Percentiles rank a stretch among this genome's conserved stretches.
Evolutionary conservation across 169 alveolate genomes (phyloP).

Genomic region (Babesia sp.): DNA sequence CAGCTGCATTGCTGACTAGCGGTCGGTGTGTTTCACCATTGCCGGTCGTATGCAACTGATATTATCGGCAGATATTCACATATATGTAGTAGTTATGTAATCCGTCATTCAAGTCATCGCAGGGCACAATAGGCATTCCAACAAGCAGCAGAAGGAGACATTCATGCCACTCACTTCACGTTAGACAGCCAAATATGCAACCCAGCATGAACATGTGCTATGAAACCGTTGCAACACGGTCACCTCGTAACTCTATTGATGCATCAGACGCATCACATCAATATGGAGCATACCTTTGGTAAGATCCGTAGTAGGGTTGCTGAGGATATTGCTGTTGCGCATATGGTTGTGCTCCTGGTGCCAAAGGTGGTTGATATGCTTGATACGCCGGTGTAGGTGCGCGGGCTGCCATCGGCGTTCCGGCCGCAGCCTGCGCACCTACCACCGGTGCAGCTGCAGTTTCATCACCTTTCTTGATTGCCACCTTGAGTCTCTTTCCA

Average conservation of each 20-base stretch:
- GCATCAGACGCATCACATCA: constrained; percentile 9
- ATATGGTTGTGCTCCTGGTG: constrained; percentile 5
- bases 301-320: constrained; percentile 51
- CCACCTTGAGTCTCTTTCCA: constrained; percentile 84
- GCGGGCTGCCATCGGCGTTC: neutral
- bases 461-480: constrained; percentile 87
- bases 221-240: constrained; percentile 3
- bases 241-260: neutral
- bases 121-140: constrained; percentile 18
- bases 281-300: constrained; percentile 62
- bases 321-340: constrained; percentile 16
- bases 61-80: neutral
- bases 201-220: neutral
- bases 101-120: neutral
- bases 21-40: neutral
- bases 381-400: constrained; percentile 40
- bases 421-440: neutral
- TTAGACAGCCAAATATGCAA: neutral
- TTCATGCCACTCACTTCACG: constrained; percentile 6
- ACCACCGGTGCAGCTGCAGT: constrained; percentile 17
- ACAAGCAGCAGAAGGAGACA: neutral
- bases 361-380: constrained; percentile 16
- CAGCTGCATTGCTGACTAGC: constrained; percentile 1
- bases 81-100: neutral
- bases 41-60: neutral